Evolutionary conservation across 805 yeast species (phyloP).

Genomic region (Peterozyma xylosa): DNA sequence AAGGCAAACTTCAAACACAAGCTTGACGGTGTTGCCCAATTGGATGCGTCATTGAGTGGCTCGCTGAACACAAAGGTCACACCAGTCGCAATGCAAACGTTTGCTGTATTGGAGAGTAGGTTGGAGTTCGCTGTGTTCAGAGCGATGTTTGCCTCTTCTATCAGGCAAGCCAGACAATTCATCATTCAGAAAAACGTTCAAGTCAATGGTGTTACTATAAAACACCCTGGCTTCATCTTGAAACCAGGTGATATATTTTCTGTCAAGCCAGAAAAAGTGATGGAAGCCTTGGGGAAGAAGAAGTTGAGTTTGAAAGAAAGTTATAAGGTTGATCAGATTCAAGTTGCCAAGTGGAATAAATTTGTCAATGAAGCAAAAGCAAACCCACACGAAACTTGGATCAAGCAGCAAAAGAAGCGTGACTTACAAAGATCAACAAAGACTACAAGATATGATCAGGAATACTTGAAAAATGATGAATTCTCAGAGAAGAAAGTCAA

Average conservation of each 20-base stretch:
- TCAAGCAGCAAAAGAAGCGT: conserved; percentile 37
- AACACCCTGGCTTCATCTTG: conserved; percentile 72
- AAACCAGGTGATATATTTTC: conserved; percentile 81
- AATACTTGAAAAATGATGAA: conserved; percentile 4
- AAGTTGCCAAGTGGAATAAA: conserved; percentile 69
- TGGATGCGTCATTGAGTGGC: conserved; percentile 73
- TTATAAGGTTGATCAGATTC: conserved; percentile 60
- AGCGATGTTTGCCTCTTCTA: conserved; percentile 86
- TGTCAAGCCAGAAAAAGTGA: conserved; percentile 79
- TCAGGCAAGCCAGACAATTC: conserved; percentile 90
- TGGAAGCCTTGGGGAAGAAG: conserved; percentile 74
- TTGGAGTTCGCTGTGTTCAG: conserved; percentile 87
- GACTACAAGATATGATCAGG: conserved; percentile 6
- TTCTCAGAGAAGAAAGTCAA: conserved; percentile 11
- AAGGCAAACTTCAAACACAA: conserved; percentile 61
- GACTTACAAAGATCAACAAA: conserved; percentile 22
- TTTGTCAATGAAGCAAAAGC: conserved; percentile 53
- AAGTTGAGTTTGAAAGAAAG: conserved; percentile 74
- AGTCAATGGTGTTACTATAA: conserved; percentile 77
- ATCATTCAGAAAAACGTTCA: conserved; percentile 72
- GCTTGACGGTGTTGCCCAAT: conserved; percentile 79
- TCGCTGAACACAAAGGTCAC: conserved; percentile 43
- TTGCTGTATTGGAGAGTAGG: conserved; percentile 80
- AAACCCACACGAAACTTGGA: conserved; percentile 53
- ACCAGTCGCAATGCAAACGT: conserved; percentile 85